Evolutionary conservation across 202 grass and related monocot genomes (phyloP), one percentile per base, ranked within the genome.

Genomic region (Dendrocalamus latiflorus): DNA sequence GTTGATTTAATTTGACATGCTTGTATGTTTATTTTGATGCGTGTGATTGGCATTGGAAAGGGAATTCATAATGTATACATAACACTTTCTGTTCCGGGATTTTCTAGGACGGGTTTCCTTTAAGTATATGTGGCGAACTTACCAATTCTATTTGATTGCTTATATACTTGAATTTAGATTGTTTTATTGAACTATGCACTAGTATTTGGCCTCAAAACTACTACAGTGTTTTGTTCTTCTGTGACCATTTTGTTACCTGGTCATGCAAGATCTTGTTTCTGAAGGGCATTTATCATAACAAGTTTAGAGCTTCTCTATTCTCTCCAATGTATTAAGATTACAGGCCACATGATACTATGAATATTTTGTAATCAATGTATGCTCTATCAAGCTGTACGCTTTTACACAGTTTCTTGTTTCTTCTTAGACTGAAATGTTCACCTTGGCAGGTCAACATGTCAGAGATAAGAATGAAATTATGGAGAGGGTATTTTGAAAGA

Each of bases 401-500:
- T 71, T 11, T 34, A 34, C 16, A 13, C 4, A 3, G 39, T 67
- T 57, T 69, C 20, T 37, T 16, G 16, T 75, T 72, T 24, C 58
- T 37, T 38, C 21, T 67, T 77, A 62, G 54, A 76, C 28, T 81
- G 55, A 74, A 79, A 85, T 87, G 67, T n/a, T 70, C n/a, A 24
- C 70, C 14, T 51, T 86, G 86, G 45, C 72, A 97, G 88, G 58
- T 63, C 50, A 75, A 55, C 24, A 22, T 70, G 33, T 37, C 4
- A 57, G 49, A 28, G 55, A 71, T 41, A n/a, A 59, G 3, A 25
- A 59, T 58, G 37, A 76, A 65, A 62, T 25, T 39, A 11, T 80
- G 18, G 83, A 71, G 86, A 93, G 81, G 55, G 21, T 22, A 88
- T 51, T 56, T 45, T 70, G 64, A 88, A 88, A 79, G 85, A 38